Base-by-base conservation (phyloP, 108 stramenopile genomes). In the Conticribra guillardii region DNA sequence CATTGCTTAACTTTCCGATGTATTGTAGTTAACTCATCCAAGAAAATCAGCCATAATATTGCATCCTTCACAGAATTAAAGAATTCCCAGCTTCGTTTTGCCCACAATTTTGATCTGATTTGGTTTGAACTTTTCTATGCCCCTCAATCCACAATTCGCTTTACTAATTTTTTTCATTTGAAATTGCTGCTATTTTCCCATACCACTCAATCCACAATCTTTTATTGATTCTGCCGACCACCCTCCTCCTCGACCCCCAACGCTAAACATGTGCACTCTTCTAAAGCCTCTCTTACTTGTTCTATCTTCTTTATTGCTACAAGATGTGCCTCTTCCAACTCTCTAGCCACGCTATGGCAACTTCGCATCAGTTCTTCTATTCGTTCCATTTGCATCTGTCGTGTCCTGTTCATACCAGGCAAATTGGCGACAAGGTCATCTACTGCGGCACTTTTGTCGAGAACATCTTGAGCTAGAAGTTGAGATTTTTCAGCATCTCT, bases 341-440 rank as follows among this genome's bases (percentile, higher is more conserved):
- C 82, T 46, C 63, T 62, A 11, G 54, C 70, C 14, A 78, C 80
- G 11, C 61, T 32, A 8, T 72, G 73, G 80, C 92, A 91, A 50
- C 75, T 50, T 46, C 74, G 50, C 2, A 95, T 55, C 64, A 95
- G 64, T 23, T 87, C 77, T 47, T 81, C 73, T 52, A 95, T 92
- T 5, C 71, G 64, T 17, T 73, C 68, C 84, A 91, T 81, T 71
- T 95, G 94, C 71, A 87, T 72, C 15, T 76, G 55, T 48, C 76
- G 66, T 24, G 89, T 95, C 29, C 91, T 80, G 32, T 80, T 33
- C 90, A 92, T 90, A 0, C 94, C 90, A 0, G 91, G 88, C 47
- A 95, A 60, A 14, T 28, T 60, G 19, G 82, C 63, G 27, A 95
- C 91, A 8, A 83, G 81, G 16, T 80, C 68, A 67, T 95, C 84